Evolutionary conservation across 1,139 yeast species (phyloP), one percentile per base, ranked within the genome.

Genomic region (Suhomyces coccinellae): DNA sequence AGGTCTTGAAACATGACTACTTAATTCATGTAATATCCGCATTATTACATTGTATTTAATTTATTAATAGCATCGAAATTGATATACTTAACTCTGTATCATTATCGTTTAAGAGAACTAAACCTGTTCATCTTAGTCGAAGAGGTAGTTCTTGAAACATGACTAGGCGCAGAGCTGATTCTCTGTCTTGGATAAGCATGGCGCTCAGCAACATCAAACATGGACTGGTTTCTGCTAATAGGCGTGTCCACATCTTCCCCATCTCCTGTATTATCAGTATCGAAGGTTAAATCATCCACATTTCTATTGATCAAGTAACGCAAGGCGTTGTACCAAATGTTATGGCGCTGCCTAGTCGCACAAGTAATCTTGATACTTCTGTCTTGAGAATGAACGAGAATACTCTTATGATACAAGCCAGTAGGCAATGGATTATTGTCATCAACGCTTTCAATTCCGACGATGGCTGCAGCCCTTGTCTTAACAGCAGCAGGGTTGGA

Each of bases 381-480:
- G 32, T 80, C 82, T 44, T 82, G 82, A 3, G 96, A 84, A 52
- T 78, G 83, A 42, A 93, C 82, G 43, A 91, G 63, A 46, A 93
- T 84, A 59, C 95, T 85, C 75, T 87, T 88, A 63, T 88, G 89
- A 62, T 87, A 87, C 38, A 93, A 68, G 0, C 97, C 98, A 0
- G 95, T 85, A 3, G 98, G 97, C 48, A 87, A 72, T 11, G 97
- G 96, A 61, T 89, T 91, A 53, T 83, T 78, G 61, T 93, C 98
- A 12, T 81, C 85, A 6, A 89, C 87, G 53, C 90, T 83, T 58
- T 85, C 86, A 31, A 91, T 95, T 8, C 83, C 77, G 11, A 85
- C 65, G 47, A 93, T 90, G 0, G 96, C 93, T 40, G 90, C 85
- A 20, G 95, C 91, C 57, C 85, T 81, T 6, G 91, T 83, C 57